Evolutionary conservation across 345 rosid species (phyloP).

Genomic region (Kandelia obovata): DNA sequence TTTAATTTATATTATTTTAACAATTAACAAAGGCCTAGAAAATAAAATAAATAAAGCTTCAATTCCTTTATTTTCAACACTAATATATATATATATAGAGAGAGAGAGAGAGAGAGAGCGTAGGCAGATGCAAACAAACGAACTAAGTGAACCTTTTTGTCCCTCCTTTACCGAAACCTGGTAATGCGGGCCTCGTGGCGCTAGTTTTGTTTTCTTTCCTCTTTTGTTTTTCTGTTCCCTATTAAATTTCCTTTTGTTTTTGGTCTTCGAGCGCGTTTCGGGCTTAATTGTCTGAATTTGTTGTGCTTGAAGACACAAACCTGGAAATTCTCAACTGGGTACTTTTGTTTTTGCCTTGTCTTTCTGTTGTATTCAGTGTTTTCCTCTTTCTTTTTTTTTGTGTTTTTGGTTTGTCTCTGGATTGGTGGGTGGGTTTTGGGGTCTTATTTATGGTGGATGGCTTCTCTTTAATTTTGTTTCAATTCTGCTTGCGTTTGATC

Average conservation of each 20-base stretch:
- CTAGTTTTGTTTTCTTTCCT: too few relatives aligned
- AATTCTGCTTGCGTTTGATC: conserved; percentile 16
- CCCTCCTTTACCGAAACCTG: conserved; percentile 24
- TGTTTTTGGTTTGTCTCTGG: conserved; percentile 7
- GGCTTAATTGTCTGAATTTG: conserved; percentile 13
- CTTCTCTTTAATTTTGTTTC: conserved; percentile 8
- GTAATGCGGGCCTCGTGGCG: conserved; percentile 26
- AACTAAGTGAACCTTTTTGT: conserved; percentile 3
- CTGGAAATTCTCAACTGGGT: conserved; percentile 32
- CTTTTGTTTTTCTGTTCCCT: not conserved
- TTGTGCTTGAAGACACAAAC: conserved; percentile 11
- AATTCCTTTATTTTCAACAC: too few relatives aligned
- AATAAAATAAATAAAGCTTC: too few relatives aligned
- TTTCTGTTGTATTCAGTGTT: not conserved
- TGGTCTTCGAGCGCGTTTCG: conserved; percentile 4
- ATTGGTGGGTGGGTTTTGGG: conserved; percentile 5
- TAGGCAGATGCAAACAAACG: conserved; percentile 22
- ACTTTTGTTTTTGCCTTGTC: conserved; percentile 2
- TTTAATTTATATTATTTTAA: too few relatives aligned
- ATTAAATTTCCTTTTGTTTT: not conserved
- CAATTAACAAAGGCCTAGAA: too few relatives aligned
- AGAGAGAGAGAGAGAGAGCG: not conserved
- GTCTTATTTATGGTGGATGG: conserved; percentile 10
- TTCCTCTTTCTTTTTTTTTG: not conserved
- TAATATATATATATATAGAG: not conserved